phyloP scores from a whole-genome alignment of 208 protist species.

The Angomonas ambiguus region DNA sequence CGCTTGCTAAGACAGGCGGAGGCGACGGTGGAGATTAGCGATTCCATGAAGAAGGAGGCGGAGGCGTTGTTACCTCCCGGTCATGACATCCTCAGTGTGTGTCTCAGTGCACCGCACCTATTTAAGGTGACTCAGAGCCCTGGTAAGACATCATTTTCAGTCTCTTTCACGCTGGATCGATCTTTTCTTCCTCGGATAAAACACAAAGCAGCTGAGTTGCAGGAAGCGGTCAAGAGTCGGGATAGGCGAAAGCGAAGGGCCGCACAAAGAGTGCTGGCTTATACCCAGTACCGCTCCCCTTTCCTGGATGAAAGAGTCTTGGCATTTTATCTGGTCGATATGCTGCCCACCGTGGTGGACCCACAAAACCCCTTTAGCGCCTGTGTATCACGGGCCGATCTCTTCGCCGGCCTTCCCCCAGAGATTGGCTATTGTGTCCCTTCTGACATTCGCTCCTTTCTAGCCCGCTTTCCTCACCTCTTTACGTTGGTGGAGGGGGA shows the following conservation, averaged over 20 bases:
- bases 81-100: slow-evolving; percentile 61
- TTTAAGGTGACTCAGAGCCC: slow-evolving; percentile 17
- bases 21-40: slow-evolving; percentile 28
- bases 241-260: background rate
- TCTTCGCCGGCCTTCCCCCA: background rate
- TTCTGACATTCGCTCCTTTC: background rate
- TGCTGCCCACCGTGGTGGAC: slow-evolving; percentile 1
- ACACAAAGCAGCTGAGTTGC: background rate
- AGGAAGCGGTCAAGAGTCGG: background rate
- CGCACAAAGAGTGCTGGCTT: background rate
- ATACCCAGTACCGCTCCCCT: background rate
- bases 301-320: slow-evolving; percentile 3
- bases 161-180: background rate
- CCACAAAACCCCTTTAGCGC: background rate
- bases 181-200: background rate
- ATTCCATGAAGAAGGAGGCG: slow-evolving; percentile 33
- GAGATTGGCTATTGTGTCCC: slow-evolving; percentile 1
- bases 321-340: slow-evolving; percentile 1
- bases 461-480: slow-evolving; percentile 11
- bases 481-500: slow-evolving; percentile 20
- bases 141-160: background rate
- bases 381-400: slow-evolving; percentile 2
- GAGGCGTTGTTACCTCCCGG: slow-evolving; percentile 34
- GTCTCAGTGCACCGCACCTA: slow-evolving; percentile 61
- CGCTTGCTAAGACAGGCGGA: slow-evolving; percentile 45